Evolutionary conservation across 2,329 filamentous ascomycete genomes (phyloP).

Genomic region (Elsinoe batatas): DNA sequence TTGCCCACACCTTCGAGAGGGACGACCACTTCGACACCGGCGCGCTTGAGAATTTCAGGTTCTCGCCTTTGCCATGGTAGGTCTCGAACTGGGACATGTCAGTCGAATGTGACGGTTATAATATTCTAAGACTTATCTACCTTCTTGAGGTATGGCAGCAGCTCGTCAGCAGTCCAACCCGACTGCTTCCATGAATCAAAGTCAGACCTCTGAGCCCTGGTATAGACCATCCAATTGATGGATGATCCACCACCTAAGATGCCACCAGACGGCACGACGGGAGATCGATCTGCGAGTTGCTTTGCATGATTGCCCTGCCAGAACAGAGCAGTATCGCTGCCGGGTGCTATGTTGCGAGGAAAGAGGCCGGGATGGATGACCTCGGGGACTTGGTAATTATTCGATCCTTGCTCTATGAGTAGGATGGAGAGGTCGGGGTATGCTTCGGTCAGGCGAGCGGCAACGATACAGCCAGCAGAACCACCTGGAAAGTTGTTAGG

Average conservation of each 20-base stretch:
- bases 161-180: slow-evolving; percentile 18
- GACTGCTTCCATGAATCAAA: slow-evolving; percentile 19
- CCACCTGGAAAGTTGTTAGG: slow-evolving; percentile 28
- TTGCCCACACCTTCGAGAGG: slow-evolving; percentile 45
- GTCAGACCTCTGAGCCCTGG: slow-evolving; percentile 17
- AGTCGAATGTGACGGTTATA: background rate
- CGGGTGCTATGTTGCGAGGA: slow-evolving; percentile 38
- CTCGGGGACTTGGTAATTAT: slow-evolving; percentile 42
- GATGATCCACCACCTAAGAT: slow-evolving; percentile 51
- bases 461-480: slow-evolving; percentile 41
- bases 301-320: slow-evolving; percentile 40
- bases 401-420: slow-evolving; percentile 45
- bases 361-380: slow-evolving; percentile 46
- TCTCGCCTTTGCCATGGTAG: slow-evolving; percentile 17
- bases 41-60: slow-evolving; percentile 38
- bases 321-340: slow-evolving; percentile 42
- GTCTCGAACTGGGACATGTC: slow-evolving; percentile 17
- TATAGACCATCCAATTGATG: slow-evolving; percentile 31
- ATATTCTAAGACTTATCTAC: background rate
- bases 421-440: slow-evolving; percentile 42
- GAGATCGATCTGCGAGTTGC: slow-evolving; percentile 35
- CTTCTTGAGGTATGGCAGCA: slow-evolving; percentile 18
- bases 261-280: slow-evolving; percentile 35
- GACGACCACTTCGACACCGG: slow-evolving; percentile 38
- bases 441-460: slow-evolving; percentile 42